phyloP scores from a whole-genome alignment of 768 basidiomycete genomes.

The Tricholoma hemisulphureum region DNA sequence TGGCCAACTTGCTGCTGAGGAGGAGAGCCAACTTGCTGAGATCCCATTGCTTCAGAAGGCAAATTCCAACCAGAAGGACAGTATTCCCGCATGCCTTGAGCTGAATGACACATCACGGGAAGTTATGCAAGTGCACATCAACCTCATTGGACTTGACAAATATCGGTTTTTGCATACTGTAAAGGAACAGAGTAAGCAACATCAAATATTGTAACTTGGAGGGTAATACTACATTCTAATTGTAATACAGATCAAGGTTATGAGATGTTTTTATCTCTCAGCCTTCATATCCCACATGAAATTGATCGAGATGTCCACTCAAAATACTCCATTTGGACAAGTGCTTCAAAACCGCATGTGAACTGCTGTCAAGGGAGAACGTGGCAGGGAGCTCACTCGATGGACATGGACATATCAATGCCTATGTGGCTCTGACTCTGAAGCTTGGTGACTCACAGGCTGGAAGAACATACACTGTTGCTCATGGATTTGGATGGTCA shows the following conservation, averaged over 20 bases:
- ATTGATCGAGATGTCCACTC: slow-evolving; percentile 11
- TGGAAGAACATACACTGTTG: too few relatives aligned
- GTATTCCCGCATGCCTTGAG: background rate
- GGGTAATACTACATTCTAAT: background rate
- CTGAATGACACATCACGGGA: too few relatives aligned
- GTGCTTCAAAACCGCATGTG: too few relatives aligned
- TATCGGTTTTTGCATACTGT: background rate
- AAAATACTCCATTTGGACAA: slow-evolving; percentile 13
- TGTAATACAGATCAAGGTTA: background rate
- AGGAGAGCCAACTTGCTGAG: background rate
- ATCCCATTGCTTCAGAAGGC: too few relatives aligned
- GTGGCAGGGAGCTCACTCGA: background rate
- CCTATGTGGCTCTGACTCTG: too few relatives aligned
- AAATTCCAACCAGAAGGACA: background rate
- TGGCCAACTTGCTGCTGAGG: background rate
- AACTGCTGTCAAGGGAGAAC: background rate
- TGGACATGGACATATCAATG: slow-evolving; percentile 13
- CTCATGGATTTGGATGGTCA: too few relatives aligned
- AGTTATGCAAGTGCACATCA: too few relatives aligned
- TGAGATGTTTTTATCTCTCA: background rate
- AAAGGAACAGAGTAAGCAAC: too few relatives aligned
- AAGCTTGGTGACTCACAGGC: slow-evolving; percentile 17
- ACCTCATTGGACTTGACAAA: too few relatives aligned
- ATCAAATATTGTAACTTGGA: too few relatives aligned
- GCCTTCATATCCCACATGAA: too few relatives aligned